Percentiles rank a stretch among this genome's conserved stretches.
These are phyloP conservation scores for Paraglomus brasilianum DNA, from an alignment of 192 early-diverging fungal genomes.

Conservation along the genomic window DNA sequence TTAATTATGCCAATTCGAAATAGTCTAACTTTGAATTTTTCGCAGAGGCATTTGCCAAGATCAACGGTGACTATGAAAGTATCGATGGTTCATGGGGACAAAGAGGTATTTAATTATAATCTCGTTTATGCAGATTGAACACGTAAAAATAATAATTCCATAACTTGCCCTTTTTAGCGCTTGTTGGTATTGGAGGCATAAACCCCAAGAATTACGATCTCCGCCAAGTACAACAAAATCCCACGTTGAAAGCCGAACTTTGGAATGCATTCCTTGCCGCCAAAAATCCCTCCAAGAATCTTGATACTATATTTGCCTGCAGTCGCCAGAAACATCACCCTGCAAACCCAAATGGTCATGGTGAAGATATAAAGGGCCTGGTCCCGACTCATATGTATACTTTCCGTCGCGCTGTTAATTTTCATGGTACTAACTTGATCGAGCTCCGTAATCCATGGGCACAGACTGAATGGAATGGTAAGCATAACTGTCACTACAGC, in stretches of 20 bases:
- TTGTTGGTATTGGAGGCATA: conserved; percentile 50
- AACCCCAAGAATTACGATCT: too few relatives aligned
- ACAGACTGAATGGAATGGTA: conserved; percentile 48
- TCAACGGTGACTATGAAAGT: conserved; percentile 47
- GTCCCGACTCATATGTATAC: conserved; percentile 42
- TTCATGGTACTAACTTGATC: conserved; percentile 37
- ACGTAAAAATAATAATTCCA: neutral
- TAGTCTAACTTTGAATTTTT: too few relatives aligned
- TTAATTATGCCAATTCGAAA: too few relatives aligned
- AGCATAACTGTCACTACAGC: neutral
- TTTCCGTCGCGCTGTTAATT: conserved; percentile 39
- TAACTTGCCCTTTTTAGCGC: neutral
- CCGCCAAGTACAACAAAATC: too few relatives aligned
- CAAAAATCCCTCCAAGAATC: too few relatives aligned
- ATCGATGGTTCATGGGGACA: conserved; percentile 38
- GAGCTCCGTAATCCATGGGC: conserved; percentile 52
- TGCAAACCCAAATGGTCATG: too few relatives aligned
- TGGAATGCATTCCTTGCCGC: too few relatives aligned
- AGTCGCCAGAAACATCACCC: too few relatives aligned
- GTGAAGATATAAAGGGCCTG: conserved; percentile 18
- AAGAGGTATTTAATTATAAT: conserved; percentile 30
- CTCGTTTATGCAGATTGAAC: too few relatives aligned
- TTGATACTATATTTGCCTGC: too few relatives aligned
- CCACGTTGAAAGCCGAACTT: too few relatives aligned
- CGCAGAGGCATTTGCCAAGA: conserved; percentile 50